Evolutionary conservation across 2,329 filamentous ascomycete genomes (phyloP), one percentile per base, ranked within the genome.

Genomic region (Aspergillus calidoustus): DNA sequence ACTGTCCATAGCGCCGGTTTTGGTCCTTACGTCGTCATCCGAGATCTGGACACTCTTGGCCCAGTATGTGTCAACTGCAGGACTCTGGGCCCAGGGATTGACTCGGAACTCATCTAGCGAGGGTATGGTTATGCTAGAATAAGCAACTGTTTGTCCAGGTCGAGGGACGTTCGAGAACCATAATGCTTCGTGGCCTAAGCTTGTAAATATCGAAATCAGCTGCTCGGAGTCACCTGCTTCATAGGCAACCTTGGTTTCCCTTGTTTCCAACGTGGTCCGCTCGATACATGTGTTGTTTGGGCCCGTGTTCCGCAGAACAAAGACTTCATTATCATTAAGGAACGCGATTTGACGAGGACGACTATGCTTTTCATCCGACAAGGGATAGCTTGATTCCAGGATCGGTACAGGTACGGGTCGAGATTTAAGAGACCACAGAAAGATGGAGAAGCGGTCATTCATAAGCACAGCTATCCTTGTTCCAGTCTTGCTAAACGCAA

Each of bases 391-490:
- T 2, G 73, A 76, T 62, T 77, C 74, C 3, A 80, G 70, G 19
- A 77, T 69, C 4, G 77, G 77, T n/a, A 70, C 47, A 23, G 72
- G 71, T 43, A 77, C 69, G n/a, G 76, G 75, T 23, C 68, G 68
- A 46, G 66, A 73, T 59, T 85, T 84, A 54, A 87, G 80, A 30
- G 89, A 85, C 83, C 92, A 92, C 13, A 86, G 77, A 71, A 90
- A 96, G 0, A 96, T 64, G 31, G 89, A 85, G 25, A 97, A 79
- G 1, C 86, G 86, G 17, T 79, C 73, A 30, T 85, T 82, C 68
- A 93, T 91, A 22, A 97, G 80, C 8, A 96, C 85, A 3, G 88
- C 92, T 72, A 98, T 83, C 7, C 82, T 81, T 1, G 83, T 83
- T 53, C 89, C 88, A 52, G 84, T 83, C 15, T 81, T 82, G 54